phyloP scores from a whole-genome alignment of 257 asterid species.

The Solanum clarkiae region DNA sequence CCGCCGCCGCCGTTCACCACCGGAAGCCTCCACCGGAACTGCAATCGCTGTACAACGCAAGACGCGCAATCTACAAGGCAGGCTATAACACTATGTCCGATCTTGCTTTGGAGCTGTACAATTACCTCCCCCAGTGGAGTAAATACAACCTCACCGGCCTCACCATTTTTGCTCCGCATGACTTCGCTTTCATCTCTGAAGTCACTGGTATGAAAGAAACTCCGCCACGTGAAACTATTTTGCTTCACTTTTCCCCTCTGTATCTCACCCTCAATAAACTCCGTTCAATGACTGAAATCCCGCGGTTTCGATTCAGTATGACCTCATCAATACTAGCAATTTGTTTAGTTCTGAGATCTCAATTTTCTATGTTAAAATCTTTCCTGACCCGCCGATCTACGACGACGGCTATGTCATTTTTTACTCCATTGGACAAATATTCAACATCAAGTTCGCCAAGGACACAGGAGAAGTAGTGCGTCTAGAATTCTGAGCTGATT shows the following conservation, averaged over 20 bases:
- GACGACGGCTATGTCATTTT: not conserved
- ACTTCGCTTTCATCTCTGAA: not conserved
- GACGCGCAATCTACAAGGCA: not conserved
- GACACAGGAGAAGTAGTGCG: too few relatives aligned
- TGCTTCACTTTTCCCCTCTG: not conserved
- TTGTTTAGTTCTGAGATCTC: not conserved
- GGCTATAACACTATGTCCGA: not conserved
- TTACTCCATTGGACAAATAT: not conserved
- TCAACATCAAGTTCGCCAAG: not conserved
- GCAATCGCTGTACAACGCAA: not conserved
- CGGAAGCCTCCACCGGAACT: not conserved
- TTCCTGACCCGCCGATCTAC: not conserved
- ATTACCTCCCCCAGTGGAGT: not conserved
- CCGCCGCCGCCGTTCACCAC: not conserved
- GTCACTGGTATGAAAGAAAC: not conserved
- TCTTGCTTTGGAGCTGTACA: not conserved
- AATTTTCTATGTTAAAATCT: not conserved
- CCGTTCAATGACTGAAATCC: not conserved
- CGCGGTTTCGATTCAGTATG: too few relatives aligned
- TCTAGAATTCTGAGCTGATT: not conserved
- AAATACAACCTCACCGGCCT: not conserved
- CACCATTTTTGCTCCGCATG: not conserved
- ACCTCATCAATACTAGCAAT: not conserved
- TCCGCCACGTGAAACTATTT: not conserved
- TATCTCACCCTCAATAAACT: not conserved